Evolutionary conservation across 192 early-diverging fungal species (phyloP).

Genomic region (Podila horticola): DNA sequence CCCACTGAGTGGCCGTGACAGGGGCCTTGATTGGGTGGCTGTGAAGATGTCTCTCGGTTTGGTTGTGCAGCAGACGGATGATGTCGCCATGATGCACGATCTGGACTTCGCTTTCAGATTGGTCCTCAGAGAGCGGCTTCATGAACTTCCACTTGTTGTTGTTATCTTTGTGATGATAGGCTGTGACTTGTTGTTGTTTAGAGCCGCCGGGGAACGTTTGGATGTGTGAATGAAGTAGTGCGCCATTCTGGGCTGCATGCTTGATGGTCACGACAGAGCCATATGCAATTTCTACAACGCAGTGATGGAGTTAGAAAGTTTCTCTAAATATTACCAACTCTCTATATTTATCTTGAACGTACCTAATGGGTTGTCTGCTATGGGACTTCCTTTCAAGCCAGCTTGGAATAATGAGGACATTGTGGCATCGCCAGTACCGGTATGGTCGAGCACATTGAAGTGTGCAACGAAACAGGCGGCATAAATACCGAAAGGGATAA

Average conservation of each 20-base stretch:
- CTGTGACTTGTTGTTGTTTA: slow-evolving; percentile 95
- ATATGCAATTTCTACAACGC: slow-evolving; percentile 80
- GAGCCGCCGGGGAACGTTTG: slow-evolving; percentile 85
- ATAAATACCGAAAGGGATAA: slow-evolving; percentile 83
- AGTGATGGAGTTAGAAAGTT: background rate
- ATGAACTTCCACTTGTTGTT: slow-evolving; percentile 91
- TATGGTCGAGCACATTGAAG: slow-evolving; percentile 80
- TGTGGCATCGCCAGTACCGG: slow-evolving; percentile 84
- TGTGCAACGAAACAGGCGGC: slow-evolving; percentile 82
- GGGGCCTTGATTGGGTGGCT: slow-evolving; percentile 82
- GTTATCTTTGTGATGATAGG: slow-evolving; percentile 87
- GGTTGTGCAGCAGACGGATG: slow-evolving; percentile 78
- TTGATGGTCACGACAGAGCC: slow-evolving; percentile 87
- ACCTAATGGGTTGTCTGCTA: slow-evolving; percentile 83
- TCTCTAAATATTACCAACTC: background rate
- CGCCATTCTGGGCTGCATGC: slow-evolving; percentile 78
- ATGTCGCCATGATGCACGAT: slow-evolving; percentile 80
- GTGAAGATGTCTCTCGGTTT: slow-evolving; percentile 83
- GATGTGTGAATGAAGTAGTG: slow-evolving; percentile 91
- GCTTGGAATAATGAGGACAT: slow-evolving; percentile 97
- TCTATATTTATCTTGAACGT: slow-evolving; percentile 24
- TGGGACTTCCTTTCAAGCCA: slow-evolving; percentile 75
- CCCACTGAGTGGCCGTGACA: slow-evolving; percentile 76
- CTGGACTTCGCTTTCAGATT: slow-evolving; percentile 58
- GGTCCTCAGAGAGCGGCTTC: slow-evolving; percentile 55